phyloP scores from a whole-genome alignment of 2,329 filamentous ascomycete species.

The Cladosporium cucumerinum region DNA sequence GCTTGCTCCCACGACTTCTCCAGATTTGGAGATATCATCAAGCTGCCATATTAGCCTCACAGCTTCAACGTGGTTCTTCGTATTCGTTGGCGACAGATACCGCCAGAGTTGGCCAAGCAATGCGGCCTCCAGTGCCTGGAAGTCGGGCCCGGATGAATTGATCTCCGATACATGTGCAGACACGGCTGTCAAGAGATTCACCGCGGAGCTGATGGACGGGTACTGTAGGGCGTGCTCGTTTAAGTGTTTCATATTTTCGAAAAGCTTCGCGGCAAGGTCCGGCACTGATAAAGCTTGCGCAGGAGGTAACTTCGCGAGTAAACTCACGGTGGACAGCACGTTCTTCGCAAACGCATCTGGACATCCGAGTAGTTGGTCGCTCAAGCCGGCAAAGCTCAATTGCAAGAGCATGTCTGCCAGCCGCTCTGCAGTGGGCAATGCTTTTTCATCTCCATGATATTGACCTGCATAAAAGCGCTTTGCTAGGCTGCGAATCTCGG shows the following conservation, averaged over 20 bases:
- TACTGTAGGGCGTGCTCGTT: not conserved
- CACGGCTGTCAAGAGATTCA: not conserved
- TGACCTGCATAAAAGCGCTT: not conserved
- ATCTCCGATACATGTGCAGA: not conserved
- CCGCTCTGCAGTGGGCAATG: not conserved
- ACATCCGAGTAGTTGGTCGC: not conserved
- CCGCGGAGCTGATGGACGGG: constrained; percentile 1
- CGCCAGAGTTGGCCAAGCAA: constrained; percentile 21
- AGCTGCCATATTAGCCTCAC: constrained; percentile 83
- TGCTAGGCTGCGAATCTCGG: not conserved
- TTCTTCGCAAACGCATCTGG: not conserved
- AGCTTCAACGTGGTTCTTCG: constrained; percentile 92
- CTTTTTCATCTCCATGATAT: not conserved
- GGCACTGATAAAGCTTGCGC: not conserved
- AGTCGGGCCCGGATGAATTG: not conserved
- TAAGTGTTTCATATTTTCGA: not conserved
- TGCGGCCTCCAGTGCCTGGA: not conserved
- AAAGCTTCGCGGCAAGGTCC: not conserved
- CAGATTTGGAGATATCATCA: constrained; percentile 47
- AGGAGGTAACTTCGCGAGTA: not conserved
- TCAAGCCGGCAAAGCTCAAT: not conserved
- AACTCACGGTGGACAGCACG: not conserved
- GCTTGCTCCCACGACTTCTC: constrained; percentile 21
- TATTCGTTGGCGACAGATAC: constrained; percentile 74
- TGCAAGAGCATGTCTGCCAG: not conserved